Conservation (phyloP, 2,329 filamentous ascomycete species). For the Paecilomyces variotii region DNA sequence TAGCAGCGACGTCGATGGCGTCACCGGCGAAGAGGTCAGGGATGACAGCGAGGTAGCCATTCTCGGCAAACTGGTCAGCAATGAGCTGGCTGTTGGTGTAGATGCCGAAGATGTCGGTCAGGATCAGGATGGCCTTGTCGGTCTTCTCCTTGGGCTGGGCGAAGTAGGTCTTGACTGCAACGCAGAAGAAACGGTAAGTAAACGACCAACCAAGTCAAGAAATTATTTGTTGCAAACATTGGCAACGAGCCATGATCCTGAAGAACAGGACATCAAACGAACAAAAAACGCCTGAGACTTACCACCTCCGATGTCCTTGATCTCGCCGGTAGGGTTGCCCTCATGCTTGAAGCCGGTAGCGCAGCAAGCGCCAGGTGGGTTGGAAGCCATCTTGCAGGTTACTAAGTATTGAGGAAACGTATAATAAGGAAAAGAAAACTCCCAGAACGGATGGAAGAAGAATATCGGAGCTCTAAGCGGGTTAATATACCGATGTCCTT, state of each 20-base stretch:
- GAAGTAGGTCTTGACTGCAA: constrained; percentile 50
- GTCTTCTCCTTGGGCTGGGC: constrained; percentile 45
- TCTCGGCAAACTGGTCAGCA: constrained; percentile 66
- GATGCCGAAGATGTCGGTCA: constrained; percentile 53
- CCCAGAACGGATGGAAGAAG: neutral
- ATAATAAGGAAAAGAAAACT: neutral
- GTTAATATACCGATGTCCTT: neutral
- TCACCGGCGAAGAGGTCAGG: constrained; percentile 66
- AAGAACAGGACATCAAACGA: neutral
- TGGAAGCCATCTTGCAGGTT: constrained; percentile 40
- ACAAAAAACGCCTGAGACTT: constrained; percentile 9
- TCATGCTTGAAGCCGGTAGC: constrained; percentile 44
- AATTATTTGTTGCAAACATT: neutral
- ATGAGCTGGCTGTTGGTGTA: constrained; percentile 56
- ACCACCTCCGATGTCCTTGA: constrained; percentile 41
- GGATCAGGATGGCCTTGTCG: constrained; percentile 48
- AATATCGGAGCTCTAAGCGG: neutral
- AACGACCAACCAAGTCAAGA: neutral
- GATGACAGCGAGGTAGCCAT: constrained; percentile 62
- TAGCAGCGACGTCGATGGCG: constrained; percentile 46
- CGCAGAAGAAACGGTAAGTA: neutral
- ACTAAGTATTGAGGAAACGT: neutral
- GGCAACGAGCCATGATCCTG: neutral
- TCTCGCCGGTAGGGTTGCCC: constrained; percentile 40
- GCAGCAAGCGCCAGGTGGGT: constrained; percentile 43